Evolutionary conservation across 1,139 yeast genomes (phyloP), one percentile per base, ranked within the genome.

Genomic region (Arxiozyma slooffiae): DNA sequence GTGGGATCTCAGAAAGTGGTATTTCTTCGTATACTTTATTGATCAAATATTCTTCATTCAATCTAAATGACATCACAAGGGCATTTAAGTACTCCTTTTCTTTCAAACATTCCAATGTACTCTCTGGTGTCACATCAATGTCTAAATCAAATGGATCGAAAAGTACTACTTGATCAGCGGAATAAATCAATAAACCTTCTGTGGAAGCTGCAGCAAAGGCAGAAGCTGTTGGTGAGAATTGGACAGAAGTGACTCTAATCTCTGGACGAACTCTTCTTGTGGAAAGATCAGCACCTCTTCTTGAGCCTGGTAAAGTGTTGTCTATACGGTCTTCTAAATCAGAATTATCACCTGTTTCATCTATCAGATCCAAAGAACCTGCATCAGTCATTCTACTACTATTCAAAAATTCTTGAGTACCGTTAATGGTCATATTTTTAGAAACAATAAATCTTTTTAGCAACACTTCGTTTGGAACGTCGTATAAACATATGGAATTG

Each of bases 61-160:
- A 75, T 67, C 99, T 76, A 76, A 92, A 90, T 1, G 97, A 80
- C 97, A 94, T 90, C 24, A 90, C 86, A 53, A 92, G 69, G 0
- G 97, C 95, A 44, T 80, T 79, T 57, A 90, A 71, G 63, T 80
- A 89, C 52, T 89, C 90, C 55, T 80, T 81, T 50, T 83, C 86
- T 18, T 73, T 61, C 49, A 90, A 71, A 14, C 81, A 76, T 52
- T 80, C 84, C 30, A 80, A 53, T 0, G 90, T 84, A 7, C 85
- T 73, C 47, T 80, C 84, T 0, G 96, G 95, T 0, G 98, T 92
- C 41, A 92, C 81, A 61, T 94, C 98, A 47, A 90, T 75, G 64
- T 92, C 98, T 63, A 92, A 76, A 66, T 94, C 97, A 67, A 87
- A 88, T 43, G 99, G 98, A 72, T 92, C 99, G 63, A 92, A 94